Base-by-base conservation (phyloP, 1,284 basidiomycete species). In the Malassezia furfur region DNA sequence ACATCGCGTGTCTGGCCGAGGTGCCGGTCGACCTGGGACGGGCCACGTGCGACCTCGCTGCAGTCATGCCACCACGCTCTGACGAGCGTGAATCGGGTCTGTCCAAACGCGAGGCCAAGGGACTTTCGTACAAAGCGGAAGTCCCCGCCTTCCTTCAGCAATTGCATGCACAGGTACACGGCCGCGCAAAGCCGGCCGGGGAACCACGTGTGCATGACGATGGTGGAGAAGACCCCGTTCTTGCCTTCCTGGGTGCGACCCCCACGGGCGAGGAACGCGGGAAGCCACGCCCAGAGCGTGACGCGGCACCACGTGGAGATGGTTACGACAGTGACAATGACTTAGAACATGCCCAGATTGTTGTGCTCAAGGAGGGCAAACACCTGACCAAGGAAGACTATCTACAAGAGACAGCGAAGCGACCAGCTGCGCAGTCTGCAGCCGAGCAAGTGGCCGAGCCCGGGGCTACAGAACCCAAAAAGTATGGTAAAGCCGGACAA, bases 311-410 rank as follows among this genome's bases (percentile, higher is more conserved):
- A n/a, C 31, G 45, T 9, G 35, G 25, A 3, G 44, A 45, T 45
- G 43, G 43, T 7, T 45, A 50, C 41, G 50, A 56, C 39, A 63
- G 64, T 5, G 55, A 52, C 3, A 59, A 64, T 19, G 67, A 68
- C 11, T 36, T 62, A 30, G 46, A 44, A 8, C 61, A 61, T 5
- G 68, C 68, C 1, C 65, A 67, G 52, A 57, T 70, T 4, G 68
- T 70, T 19, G 63, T 70, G 5, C 40, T 70, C 2, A 66, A 67
- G 15, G 60, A 67, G 30, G 62, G 65, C 5, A 67, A 63, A 39
- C 68, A 70, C 41, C 44, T 70, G 3, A 59, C 57, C 2, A 46
- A 43, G 2, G 62, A 67, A 11, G 52, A 70, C 25, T 64, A 59
- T 17, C 9, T 60, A 49, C 51, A 40, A 17, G 35, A 31, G 51